phyloP scores from a whole-genome alignment of 768 basidiomycete species.

The Sporobolomyces phaffii region DNA sequence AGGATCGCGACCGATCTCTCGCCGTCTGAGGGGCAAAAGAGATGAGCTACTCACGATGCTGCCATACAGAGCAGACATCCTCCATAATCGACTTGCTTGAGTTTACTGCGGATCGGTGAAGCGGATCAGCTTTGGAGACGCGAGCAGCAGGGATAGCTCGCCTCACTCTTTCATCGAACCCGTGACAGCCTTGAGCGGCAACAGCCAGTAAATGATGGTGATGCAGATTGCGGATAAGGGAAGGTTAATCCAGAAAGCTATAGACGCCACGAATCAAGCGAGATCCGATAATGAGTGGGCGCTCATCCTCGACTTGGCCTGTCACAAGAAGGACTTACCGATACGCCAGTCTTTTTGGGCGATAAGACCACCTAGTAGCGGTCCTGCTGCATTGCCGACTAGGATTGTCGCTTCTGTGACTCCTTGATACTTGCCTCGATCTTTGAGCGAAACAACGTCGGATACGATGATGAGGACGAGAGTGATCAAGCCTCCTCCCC shows the following conservation, averaged over 20 bases:
- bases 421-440: slow-evolving; percentile 35
- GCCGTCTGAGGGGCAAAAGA: no score
- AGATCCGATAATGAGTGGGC: no score
- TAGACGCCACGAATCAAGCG: no score
- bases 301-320: no score
- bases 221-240: slow-evolving; percentile 58
- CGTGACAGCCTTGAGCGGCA: slow-evolving; percentile 64
- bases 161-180: slow-evolving; percentile 53
- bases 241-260: slow-evolving; percentile 59
- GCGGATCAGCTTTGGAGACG: not conserved
- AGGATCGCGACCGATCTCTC: no score
- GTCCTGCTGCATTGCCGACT: slow-evolving; percentile 45
- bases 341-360: slow-evolving; percentile 41
- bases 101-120: slow-evolving; percentile 50
- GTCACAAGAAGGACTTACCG: not conserved
- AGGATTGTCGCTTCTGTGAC: slow-evolving; percentile 47
- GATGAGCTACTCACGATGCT: slow-evolving; percentile 41
- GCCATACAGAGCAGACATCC: slow-evolving; percentile 47
- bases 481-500: slow-evolving; percentile 26
- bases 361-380: slow-evolving; percentile 47
- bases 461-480: slow-evolving; percentile 31
- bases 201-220: slow-evolving; percentile 56
- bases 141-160: not conserved
- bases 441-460: slow-evolving; percentile 28
- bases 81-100: slow-evolving; percentile 50